A percentile compares a stretch with the other conserved stretches of the same genome.
phyloP scores from a whole-genome alignment of 2,329 filamentous ascomycete species.

The Phoma herbarum region DNA sequence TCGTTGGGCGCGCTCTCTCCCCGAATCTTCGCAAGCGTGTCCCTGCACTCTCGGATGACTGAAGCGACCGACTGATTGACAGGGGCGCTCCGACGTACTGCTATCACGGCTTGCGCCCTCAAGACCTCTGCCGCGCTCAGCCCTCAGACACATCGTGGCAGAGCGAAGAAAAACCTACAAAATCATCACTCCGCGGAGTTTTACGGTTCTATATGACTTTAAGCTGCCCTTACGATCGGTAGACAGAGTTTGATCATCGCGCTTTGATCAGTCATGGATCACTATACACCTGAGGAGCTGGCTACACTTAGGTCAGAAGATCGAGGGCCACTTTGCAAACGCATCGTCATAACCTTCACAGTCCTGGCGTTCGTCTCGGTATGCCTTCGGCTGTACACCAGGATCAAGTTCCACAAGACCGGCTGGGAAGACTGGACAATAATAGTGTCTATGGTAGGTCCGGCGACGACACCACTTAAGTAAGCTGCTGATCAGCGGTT shows the following conservation, averaged over 20 bases:
- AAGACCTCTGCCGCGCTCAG: not conserved
- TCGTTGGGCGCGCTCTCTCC: conserved; percentile 4
- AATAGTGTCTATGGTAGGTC: conserved; percentile 29
- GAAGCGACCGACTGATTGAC: not conserved
- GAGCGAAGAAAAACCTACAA: not conserved
- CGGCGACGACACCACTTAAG: too few relatives aligned
- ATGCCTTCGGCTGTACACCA: conserved; percentile 31
- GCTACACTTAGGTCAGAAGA: conserved; percentile 30
- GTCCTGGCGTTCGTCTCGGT: conserved; percentile 31
- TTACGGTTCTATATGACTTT: not conserved
- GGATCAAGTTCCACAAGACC: conserved; percentile 28
- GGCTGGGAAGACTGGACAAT: conserved; percentile 40
- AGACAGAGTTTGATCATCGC: not conserved
- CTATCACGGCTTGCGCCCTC: not conserved
- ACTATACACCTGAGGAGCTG: conserved; percentile 28
- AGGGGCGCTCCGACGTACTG: conserved; percentile 1
- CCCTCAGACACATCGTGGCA: not conserved
- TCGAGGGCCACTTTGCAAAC: conserved; percentile 25
- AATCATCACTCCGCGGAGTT: not conserved
- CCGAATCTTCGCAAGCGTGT: conserved; percentile 9
- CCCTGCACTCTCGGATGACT: not conserved
- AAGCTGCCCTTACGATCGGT: not conserved
- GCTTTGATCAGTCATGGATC: conserved; percentile 22
- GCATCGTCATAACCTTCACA: conserved; percentile 33
- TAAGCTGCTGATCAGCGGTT: not conserved